Base-by-base conservation (phyloP, 805 yeast species). In the Yamadazyma kitorensis region DNA sequence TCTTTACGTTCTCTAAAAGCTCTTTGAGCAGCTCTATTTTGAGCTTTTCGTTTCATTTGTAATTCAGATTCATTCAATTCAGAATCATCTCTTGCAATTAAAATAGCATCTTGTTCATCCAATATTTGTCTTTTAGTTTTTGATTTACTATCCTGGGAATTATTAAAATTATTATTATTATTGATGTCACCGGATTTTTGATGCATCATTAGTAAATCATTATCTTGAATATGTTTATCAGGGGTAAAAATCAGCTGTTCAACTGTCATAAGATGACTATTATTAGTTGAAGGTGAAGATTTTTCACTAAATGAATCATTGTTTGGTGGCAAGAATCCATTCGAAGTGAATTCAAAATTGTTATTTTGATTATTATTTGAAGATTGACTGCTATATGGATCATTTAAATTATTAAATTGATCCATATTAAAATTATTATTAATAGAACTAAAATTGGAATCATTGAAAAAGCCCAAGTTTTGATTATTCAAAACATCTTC, bases 1-100 rank as follows among this genome's bases (percentile, higher is more conserved):
- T 84, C 93, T 55, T 82, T 84, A 31, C 94, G 75, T 56, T 85
- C 89, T 41, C 95, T 66, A 57, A 84, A 86, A 2, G 95, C 95
- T 45, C 88, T 68, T 59, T 86, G 95, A 1, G 95, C 95, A 8
- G 89, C 89, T 49, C 95, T 67, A 52, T 86, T 85, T 54, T 82
- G 93, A 2, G 86, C 87, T 51, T 79, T 83, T 33, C 85, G 72
- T 54, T 76, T 78, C 43, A 71, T 62, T 13, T 69, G 70, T 5
- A 75, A 47, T 40, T 78, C 67, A 14, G 55, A 60, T 36, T 65
- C 70, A 8, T 51, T 54, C 27, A 67, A 48, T 25, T 59, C 59
- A 4, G 63, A 46, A 36, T 64, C 72, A 40, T 65, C 72, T 36
- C 41, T 51, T 15, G 62, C 48, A 24, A 66, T 53, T 22, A 65